These are phyloP conservation scores for Microcyclosporella mali DNA, from an alignment of 2,329 filamentous ascomycete genomes.

Conservation along the genomic window DNA sequence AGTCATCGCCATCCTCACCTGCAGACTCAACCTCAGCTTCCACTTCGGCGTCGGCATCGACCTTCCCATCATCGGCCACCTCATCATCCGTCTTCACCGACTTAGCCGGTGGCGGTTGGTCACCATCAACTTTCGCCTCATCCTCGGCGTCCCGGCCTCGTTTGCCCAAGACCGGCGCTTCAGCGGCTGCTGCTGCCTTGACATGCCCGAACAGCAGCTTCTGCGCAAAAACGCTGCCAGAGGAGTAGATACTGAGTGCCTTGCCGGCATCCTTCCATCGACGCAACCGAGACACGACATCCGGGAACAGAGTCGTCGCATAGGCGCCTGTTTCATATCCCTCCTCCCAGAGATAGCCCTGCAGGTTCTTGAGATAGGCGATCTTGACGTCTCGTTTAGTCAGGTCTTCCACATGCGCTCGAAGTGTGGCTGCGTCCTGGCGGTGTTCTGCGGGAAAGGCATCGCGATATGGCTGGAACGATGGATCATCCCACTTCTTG, in stretches of 20 bases:
- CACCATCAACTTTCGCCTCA: slow-evolving; percentile 10
- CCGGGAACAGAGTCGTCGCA: slow-evolving; percentile 65
- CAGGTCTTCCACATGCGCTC: slow-evolving; percentile 63
- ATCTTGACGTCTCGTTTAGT: slow-evolving; percentile 67
- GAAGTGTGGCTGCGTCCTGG: slow-evolving; percentile 53
- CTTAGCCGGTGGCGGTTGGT: slow-evolving; percentile 11
- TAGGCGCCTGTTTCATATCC: slow-evolving; percentile 67
- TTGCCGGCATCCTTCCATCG: slow-evolving; percentile 53
- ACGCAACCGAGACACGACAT: slow-evolving; percentile 53
- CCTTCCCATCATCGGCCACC: background rate
- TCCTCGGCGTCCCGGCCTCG: slow-evolving; percentile 13
- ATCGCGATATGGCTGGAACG: slow-evolving; percentile 61
- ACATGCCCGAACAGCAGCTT: slow-evolving; percentile 68
- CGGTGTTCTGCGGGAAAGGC: slow-evolving; percentile 64
- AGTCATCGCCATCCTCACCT: slow-evolving; percentile 1
- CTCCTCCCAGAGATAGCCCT: slow-evolving; percentile 70
- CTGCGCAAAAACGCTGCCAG: slow-evolving; percentile 72
- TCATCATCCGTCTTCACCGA: background rate
- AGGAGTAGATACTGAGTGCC: slow-evolving; percentile 69
- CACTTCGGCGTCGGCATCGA: slow-evolving; percentile 5
- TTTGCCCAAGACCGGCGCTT: slow-evolving; percentile 15
- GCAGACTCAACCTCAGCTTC: slow-evolving; percentile 2
- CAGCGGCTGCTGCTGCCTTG: slow-evolving; percentile 4
- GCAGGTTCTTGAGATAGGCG: slow-evolving; percentile 70
- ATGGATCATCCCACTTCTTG: slow-evolving; percentile 59